Evolutionary conservation across 331 rosid genomes (phyloP).

Genomic region (Telfairia occidentalis): DNA sequence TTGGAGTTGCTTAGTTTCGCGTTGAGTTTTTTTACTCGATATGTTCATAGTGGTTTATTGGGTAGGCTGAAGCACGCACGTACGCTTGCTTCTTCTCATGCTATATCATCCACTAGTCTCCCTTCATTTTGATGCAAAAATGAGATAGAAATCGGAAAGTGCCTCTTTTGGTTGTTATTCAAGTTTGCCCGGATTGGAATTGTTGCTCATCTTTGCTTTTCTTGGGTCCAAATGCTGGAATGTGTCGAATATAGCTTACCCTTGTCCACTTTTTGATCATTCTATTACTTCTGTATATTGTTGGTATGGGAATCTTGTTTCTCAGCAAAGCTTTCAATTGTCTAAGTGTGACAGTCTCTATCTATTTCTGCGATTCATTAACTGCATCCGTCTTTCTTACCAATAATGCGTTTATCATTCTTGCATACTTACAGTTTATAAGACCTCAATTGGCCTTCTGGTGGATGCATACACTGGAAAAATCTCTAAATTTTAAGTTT

Average conservation of each 20-base stretch:
- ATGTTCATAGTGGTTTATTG: constrained; percentile 2
- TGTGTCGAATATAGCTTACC: neutral
- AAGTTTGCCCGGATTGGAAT: constrained; percentile 10
- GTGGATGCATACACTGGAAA: neutral
- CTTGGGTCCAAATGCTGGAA: constrained; percentile 2
- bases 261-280: neutral
- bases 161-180: neutral
- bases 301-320: constrained; percentile 1
- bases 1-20: neutral
- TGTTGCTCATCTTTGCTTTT: constrained; percentile 6
- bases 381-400: neutral
- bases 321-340: neutral
- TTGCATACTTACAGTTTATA: neutral
- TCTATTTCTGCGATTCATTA: neutral
- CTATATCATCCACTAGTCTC: neutral
- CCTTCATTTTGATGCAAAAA: neutral
- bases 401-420: neutral
- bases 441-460: neutral
- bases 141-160: neutral
- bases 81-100: neutral
- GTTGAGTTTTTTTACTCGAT: neutral
- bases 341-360: neutral
- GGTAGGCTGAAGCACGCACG: neutral
- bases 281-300: neutral
- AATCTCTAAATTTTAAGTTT: neutral